Base-by-base conservation (phyloP, 2,329 filamentous ascomycete species). In the Cladosporium austrohemisphaericum region DNA sequence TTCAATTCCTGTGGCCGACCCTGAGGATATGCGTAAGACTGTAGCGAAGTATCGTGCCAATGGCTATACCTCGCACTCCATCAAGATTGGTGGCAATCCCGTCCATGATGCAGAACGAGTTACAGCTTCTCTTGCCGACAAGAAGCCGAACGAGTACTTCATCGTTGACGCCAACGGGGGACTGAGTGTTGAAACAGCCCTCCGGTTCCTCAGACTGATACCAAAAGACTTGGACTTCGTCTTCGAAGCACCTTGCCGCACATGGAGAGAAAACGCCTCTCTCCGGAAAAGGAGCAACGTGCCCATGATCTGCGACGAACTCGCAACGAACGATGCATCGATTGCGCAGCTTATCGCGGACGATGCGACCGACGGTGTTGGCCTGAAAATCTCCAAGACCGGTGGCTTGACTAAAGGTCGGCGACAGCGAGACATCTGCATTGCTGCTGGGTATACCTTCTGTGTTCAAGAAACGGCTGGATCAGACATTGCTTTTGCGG, bases 401-500 rank as follows among this genome's bases (percentile, higher is more conserved):
- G 45, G 50, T 13, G 41, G 52, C 5, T 35, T 55, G 8, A 53
- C 52, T 2, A 53, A 41, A 26, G 35, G 53, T 22, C 52, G 59
- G 9, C 55, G 61, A 5, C 44, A 52, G 35, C 47, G 60, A 23
- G 60, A 64, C 53, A 57, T 59, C 14, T 33, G 28, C 23, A 14
- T 36, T 20, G 41, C 41, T 5, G 41, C 41, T 13, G 41, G 41
- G 3, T 32, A 60, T 44, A 57, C 52, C 3, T 35, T 62, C 1
- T 54, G 49, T 33, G 55, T 63, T 7, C 59, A 62, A 38, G 61
- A 63, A 25, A 57, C 58, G 2, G 36, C 26, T 9, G 60, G 60
- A 5, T 59, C 55, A n/a, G 59, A 61, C 33, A 60, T 63, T 36
- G 37, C 55, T 16, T 64, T 62, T 58, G 59, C 57, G 23, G 58